phyloP scores from a whole-genome alignment of 2,329 filamentous ascomycete species.

The Raffaelea albimanens region DNA sequence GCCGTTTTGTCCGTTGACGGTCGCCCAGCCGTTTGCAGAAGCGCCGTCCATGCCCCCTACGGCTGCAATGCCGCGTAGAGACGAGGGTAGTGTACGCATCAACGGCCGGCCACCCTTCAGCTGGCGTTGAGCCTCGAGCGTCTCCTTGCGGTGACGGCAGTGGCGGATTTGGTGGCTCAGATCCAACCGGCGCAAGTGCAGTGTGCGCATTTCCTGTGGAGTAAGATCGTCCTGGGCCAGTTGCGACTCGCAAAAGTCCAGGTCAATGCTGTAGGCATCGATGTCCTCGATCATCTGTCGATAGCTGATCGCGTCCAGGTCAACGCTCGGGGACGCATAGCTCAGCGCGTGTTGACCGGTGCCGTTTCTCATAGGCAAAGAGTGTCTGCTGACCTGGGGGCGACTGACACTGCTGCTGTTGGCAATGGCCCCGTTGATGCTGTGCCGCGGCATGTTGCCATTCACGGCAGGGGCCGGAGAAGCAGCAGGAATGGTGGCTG shows the following conservation, averaged over 20 bases:
- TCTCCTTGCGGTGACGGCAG: conserved; percentile 30
- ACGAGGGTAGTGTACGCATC: not conserved
- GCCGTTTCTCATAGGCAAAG: too few species aligned
- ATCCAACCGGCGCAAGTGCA: conserved; percentile 33
- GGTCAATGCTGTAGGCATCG: conserved; percentile 30
- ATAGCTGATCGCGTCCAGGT: conserved; percentile 21
- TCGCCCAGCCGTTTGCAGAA: not conserved
- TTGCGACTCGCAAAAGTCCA: conserved; percentile 29
- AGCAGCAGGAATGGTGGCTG: not conserved
- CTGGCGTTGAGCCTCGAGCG: conserved; percentile 15
- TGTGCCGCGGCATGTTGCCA: not conserved
- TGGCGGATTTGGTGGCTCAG: conserved; percentile 33
- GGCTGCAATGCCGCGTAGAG: not conserved
- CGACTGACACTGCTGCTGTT: not conserved
- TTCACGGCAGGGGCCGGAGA: not conserved
- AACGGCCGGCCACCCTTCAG: conserved; percentile 8
- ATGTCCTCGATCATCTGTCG: conserved; percentile 33
- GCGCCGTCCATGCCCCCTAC: not conserved
- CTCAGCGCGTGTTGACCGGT: not conserved
- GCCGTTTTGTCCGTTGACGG: not conserved
- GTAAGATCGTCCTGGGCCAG: conserved; percentile 24
- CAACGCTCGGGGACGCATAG: conserved; percentile 9
- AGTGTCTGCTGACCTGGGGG: too few species aligned
- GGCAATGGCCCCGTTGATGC: not conserved
- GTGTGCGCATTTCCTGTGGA: conserved; percentile 28